phyloP scores from a whole-genome alignment of 768 basidiomycete genomes.

The Pisolithus marmoratus region DNA sequence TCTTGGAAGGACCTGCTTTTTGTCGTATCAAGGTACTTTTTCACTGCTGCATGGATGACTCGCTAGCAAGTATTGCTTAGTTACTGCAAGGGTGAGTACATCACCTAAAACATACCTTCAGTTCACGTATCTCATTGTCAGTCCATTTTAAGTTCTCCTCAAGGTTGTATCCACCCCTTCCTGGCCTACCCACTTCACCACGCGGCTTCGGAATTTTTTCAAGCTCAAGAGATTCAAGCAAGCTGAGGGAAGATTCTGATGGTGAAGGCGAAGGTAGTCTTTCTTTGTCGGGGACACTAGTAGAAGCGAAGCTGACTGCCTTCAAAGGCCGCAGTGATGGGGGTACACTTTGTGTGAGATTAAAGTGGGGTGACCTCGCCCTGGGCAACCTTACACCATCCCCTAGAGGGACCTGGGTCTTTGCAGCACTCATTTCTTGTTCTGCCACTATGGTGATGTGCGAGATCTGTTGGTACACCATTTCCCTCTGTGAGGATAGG shows the following conservation, averaged over 20 bases:
- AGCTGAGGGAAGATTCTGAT: background rate
- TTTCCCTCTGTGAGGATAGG: background rate
- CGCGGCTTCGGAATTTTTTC: background rate
- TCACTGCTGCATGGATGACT: background rate
- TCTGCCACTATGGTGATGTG: background rate
- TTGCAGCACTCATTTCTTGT: background rate
- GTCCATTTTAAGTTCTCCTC: background rate
- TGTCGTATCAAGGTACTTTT: background rate
- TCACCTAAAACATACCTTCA: background rate
- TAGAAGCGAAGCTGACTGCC: background rate
- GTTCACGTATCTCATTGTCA: background rate
- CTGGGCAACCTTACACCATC: background rate
- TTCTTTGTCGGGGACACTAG: background rate
- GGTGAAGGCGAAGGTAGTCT: background rate
- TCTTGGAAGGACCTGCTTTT: constrained; percentile 1
- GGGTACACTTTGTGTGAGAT: background rate
- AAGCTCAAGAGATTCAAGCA: background rate
- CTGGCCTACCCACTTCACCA: background rate
- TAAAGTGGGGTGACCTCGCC: background rate
- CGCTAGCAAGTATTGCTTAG: background rate
- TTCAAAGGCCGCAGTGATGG: background rate
- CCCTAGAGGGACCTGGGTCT: background rate
- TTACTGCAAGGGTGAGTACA: background rate
- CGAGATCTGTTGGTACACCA: background rate
- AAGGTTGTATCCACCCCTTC: background rate